These are phyloP conservation scores for Cynara cardunculus DNA, from an alignment of 129 eudicot genomes.

Conservation along the genomic window DNA sequence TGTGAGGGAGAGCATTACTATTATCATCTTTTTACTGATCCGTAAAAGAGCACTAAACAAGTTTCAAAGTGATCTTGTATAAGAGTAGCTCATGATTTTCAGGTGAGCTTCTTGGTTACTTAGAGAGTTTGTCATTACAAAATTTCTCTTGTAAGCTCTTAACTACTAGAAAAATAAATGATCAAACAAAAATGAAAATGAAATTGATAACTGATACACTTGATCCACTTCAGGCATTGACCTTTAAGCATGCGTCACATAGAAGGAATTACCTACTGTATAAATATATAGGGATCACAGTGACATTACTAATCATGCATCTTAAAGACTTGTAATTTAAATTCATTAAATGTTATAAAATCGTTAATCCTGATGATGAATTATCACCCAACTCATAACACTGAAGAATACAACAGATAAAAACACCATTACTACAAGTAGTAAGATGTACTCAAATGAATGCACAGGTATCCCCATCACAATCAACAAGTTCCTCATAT, in stretches of 20 bases:
- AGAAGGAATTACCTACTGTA: not conserved
- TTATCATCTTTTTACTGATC: not conserved
- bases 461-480: not conserved
- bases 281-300: not conserved
- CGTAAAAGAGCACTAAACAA: not conserved
- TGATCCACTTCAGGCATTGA: not conserved
- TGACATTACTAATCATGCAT: not conserved
- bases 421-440: too few relatives aligned
- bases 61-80: not conserved
- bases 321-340: constrained; percentile 8
- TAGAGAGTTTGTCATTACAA: not conserved
- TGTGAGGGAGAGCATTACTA: not conserved
- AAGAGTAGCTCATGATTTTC: not conserved
- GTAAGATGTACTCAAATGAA: not conserved
- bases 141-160: not conserved
- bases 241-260: not conserved
- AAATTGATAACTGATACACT: not conserved
- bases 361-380: not conserved
- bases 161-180: not conserved
- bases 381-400: not conserved
- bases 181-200: constrained; percentile 3
- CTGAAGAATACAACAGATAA: not conserved
- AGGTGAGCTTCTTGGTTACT: not conserved
- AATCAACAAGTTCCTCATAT: not conserved
- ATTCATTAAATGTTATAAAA: not conserved